Base-by-base conservation (phyloP, 495 filamentous ascomycete species). In the Talaromyces ruber region DNA sequence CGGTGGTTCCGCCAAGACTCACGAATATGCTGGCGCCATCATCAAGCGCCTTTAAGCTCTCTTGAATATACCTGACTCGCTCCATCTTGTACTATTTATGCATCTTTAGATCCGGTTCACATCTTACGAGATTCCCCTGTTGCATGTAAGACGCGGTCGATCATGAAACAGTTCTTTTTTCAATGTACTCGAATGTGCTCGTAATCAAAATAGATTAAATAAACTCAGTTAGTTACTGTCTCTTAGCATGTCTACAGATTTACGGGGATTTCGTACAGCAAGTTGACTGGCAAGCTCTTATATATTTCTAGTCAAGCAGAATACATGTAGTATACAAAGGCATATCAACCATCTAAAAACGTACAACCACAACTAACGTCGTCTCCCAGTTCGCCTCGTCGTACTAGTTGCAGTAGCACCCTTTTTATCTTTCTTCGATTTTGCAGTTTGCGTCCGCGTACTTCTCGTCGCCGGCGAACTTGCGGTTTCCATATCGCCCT, bases 1-100 rank as follows among this genome's bases (percentile, higher is more conserved):
- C 68, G 93, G 94, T 64, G 94, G 94, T 67, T 96, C 91, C 77
- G 80, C 94, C 53, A 93, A 92, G 83, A 98, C 93, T 65, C 76
- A 85, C 75, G 87, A 98, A 79, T 98, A 93, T 74, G 89, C 94
- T 59, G 81, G 83, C 39, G 93, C 94, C 61, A 96, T 98, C 76
- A 95, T 96, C 72, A 84, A 83, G 71, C 87, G 84, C 69, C 82
- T 97, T 80, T 92, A 87, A 78, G 65, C 61, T 52, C 12, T 24
- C 34, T 56, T 55, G 39, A 64, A 54, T 60, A 28, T 30, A 60
- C 39, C 34, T 21, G 34, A 62, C 22, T 9, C 29, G 18, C 43
- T 37, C 18, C 55, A 39, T 45, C 30, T 53, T 59, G 62, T 63
- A 63, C 43, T 60, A 60, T 60, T 60, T 60, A 60, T 30, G 37